Conservation (phyloP, 139 green algal genomes). For the Closterium sp. region DNA sequence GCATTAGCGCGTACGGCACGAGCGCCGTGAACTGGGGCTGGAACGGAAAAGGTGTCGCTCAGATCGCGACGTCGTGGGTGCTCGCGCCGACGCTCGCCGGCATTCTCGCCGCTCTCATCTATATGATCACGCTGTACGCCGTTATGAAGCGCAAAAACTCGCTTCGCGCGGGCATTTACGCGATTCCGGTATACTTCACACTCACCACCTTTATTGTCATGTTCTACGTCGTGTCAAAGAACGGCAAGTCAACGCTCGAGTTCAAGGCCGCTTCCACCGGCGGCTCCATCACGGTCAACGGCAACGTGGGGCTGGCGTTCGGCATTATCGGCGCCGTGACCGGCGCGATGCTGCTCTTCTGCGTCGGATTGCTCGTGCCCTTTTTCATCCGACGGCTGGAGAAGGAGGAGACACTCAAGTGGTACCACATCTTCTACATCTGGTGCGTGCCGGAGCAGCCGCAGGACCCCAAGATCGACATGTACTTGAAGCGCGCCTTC, state of each 20-base stretch:
- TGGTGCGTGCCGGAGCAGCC: neutral
- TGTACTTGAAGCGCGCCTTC: neutral
- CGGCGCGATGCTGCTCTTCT: neutral
- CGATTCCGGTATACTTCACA: conserved; percentile 56
- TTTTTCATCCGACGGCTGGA: neutral
- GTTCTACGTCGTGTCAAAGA: conserved; percentile 56
- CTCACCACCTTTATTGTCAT: conserved; percentile 65
- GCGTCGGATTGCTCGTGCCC: neutral
- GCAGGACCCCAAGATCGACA: conserved; percentile 4
- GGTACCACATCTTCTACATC: neutral
- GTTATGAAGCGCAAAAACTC: conserved; percentile 37
- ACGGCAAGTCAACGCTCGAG: conserved; percentile 28
- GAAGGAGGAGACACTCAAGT: neutral
- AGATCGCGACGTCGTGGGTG: conserved; percentile 62
- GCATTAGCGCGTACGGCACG: neutral
- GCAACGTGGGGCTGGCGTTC: neutral
- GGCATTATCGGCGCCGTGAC: neutral
- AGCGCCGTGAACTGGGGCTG: conserved; percentile 1
- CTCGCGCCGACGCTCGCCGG: conserved; percentile 57
- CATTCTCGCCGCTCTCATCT: conserved; percentile 29
- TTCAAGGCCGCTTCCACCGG: conserved; percentile 78
- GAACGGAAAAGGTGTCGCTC: conserved; percentile 11
- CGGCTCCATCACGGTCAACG: conserved; percentile 57
- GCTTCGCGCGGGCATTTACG: conserved; percentile 50
- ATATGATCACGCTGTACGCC: neutral